Percentiles rank a stretch among this genome's conserved stretches.
phyloP scores from a whole-genome alignment of 331 rosid genomes.

The Arachis monticola region DNA sequence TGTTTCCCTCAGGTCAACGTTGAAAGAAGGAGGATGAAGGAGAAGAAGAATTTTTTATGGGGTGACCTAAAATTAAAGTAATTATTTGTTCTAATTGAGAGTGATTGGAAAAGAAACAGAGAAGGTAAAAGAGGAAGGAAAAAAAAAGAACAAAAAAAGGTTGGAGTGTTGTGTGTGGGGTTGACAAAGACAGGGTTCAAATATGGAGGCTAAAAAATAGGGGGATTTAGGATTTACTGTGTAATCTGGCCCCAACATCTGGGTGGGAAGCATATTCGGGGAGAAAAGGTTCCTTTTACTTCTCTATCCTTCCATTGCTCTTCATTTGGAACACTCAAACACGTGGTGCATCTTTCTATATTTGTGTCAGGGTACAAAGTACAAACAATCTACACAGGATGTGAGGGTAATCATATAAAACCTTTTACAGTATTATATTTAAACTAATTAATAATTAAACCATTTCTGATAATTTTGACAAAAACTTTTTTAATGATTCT shows the following conservation, averaged over 20 bases:
- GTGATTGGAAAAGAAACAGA: not conserved
- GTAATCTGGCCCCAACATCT: not conserved
- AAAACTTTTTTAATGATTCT: too few relatives aligned
- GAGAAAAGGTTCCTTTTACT: not conserved
- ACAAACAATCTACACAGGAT: too few relatives aligned
- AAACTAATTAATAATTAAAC: too few relatives aligned
- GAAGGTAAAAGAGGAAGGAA: not conserved
- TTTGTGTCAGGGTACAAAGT: too few relatives aligned
- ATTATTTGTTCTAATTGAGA: not conserved
- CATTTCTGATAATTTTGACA: too few relatives aligned
- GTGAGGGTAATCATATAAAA: too few relatives aligned
- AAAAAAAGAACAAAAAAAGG: not conserved
- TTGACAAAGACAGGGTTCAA: not conserved
- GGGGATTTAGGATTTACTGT: not conserved
- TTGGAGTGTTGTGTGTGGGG: not conserved
- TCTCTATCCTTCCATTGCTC: not conserved
- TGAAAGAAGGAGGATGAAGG: not conserved
- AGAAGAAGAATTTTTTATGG: not conserved
- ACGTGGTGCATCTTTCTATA: not conserved
- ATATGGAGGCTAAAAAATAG: not conserved
- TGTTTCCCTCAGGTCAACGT: slow-evolving; percentile 24
- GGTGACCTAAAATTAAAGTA: slow-evolving; percentile 25
- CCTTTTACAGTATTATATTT: too few relatives aligned
- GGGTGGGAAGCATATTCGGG: not conserved
- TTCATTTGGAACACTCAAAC: slow-evolving; percentile 6